phyloP scores from a whole-genome alignment of 257 asterid species.

The Scutellaria barbata region DNA sequence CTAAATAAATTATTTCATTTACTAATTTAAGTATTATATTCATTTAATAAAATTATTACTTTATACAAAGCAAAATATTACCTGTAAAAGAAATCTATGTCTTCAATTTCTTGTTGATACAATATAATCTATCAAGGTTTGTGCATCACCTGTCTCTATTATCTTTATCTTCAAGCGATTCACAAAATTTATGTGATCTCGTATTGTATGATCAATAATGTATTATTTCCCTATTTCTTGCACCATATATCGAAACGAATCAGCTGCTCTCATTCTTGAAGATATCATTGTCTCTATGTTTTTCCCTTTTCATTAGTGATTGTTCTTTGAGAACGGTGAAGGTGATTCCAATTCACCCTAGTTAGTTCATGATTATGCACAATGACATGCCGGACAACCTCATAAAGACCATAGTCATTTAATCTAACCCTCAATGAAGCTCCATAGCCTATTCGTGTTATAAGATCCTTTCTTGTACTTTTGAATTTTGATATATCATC shows the following conservation, averaged over 20 bases:
- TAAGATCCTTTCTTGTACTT: background rate
- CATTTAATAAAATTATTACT: too few species aligned
- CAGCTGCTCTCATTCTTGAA: background rate
- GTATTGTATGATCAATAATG: background rate
- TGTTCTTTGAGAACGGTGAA: too few species aligned
- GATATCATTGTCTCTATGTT: background rate
- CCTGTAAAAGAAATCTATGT: background rate
- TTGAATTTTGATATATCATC: background rate
- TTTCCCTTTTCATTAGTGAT: background rate
- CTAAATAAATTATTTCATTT: too few species aligned
- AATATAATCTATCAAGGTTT: background rate
- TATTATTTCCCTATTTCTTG: background rate
- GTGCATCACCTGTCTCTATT: conserved; percentile 10
- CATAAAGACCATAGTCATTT: conserved; percentile 14
- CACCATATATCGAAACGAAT: background rate
- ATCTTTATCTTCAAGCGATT: background rate
- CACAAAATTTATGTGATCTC: background rate
- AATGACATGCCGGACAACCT: background rate
- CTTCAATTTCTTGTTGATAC: background rate
- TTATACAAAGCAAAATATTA: too few species aligned
- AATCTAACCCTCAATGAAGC: conserved; percentile 6
- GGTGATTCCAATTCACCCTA: too few species aligned
- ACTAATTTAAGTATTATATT: too few species aligned
- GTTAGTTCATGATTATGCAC: too few species aligned
- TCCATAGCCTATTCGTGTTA: background rate